Percentiles rank a stretch among this genome's conserved stretches.
Conservation (phyloP, 257 asterid genomes). For the Paraleonurus japonicus region DNA sequence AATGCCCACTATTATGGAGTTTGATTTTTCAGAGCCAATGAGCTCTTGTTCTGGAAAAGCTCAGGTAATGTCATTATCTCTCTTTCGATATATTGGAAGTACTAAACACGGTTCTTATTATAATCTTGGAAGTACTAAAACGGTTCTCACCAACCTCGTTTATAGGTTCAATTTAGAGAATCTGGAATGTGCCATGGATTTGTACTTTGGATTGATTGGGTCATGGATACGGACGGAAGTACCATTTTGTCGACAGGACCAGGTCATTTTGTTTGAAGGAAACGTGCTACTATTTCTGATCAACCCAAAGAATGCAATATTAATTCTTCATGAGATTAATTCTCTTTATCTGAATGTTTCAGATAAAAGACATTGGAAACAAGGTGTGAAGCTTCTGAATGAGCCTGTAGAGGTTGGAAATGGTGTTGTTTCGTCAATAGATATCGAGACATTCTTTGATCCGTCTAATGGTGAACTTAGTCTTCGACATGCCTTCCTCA, state of each 20-base stretch:
- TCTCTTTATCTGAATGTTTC: conserved; percentile 12
- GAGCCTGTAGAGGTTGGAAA: conserved; percentile 48
- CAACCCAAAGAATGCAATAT: background rate
- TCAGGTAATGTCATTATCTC: conserved; percentile 46
- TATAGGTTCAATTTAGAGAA: conserved; percentile 58
- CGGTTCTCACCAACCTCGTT: conserved; percentile 12
- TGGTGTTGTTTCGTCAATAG: conserved; percentile 33
- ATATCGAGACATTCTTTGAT: conserved; percentile 58
- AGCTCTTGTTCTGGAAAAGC: conserved; percentile 68
- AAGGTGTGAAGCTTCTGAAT: conserved; percentile 76
- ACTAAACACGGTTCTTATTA: background rate
- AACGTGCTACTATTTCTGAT: background rate
- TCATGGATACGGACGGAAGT: conserved; percentile 47
- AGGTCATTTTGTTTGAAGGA: conserved; percentile 41
- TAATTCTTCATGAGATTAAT: background rate
- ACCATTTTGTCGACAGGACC: conserved; percentile 70
- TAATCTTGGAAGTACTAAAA: background rate
- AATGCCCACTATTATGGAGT: conserved; percentile 61
- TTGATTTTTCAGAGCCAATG: conserved; percentile 67
- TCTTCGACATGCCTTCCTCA: conserved; percentile 41
- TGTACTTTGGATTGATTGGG: conserved; percentile 93
- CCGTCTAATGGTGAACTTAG: conserved; percentile 61
- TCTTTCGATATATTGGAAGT: background rate
- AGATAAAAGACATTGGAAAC: conserved; percentile 88
- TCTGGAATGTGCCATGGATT: conserved; percentile 82